Percentiles rank a stretch among this genome's conserved stretches.
Conservation (phyloP, 2,329 filamentous ascomycete species). For the Phoma sp. region DNA sequence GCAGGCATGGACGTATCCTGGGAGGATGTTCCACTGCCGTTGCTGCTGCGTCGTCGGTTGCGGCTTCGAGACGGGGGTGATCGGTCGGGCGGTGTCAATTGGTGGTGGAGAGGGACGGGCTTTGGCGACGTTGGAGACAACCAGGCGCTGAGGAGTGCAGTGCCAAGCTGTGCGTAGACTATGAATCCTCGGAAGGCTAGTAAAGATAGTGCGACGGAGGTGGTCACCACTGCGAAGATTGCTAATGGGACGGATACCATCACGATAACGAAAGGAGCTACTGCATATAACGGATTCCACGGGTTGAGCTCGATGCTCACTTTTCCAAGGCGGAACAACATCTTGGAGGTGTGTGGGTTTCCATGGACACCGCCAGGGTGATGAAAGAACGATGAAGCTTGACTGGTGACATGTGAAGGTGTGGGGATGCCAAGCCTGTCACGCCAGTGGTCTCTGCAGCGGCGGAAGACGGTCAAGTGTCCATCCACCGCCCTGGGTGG, state of each 20-base stretch:
- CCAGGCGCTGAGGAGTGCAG: constrained; percentile 48
- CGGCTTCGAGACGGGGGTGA: constrained; percentile 34
- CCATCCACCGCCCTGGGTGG: not conserved
- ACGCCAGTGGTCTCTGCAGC: not conserved
- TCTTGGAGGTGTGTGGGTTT: constrained; percentile 2
- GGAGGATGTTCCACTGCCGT: constrained; percentile 28
- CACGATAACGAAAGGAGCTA: constrained; percentile 47
- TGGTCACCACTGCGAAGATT: constrained; percentile 48
- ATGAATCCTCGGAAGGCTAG: constrained; percentile 49
- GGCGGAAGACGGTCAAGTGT: not conserved
- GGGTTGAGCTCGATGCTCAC: constrained; percentile 24
- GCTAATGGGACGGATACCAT: constrained; percentile 48
- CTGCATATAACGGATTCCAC: constrained; percentile 41
- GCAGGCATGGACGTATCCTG: constrained; percentile 26
- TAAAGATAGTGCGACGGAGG: constrained; percentile 45
- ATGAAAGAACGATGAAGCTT: not conserved
- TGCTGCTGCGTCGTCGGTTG: constrained; percentile 31
- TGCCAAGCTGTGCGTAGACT: constrained; percentile 51
- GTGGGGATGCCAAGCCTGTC: constrained; percentile 18
- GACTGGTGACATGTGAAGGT: constrained; percentile 27
- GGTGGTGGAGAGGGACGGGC: constrained; percentile 4
- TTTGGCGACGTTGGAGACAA: constrained; percentile 36
- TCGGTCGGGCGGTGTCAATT: constrained; percentile 21
- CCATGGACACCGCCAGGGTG: not conserved
- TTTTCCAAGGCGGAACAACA: constrained; percentile 24